Percentiles rank a stretch among this genome's conserved stretches.
These are phyloP conservation scores for Hsuehochloa calcarea DNA, from an alignment of 176 grass and related monocot genomes.

Conservation along the genomic window DNA sequence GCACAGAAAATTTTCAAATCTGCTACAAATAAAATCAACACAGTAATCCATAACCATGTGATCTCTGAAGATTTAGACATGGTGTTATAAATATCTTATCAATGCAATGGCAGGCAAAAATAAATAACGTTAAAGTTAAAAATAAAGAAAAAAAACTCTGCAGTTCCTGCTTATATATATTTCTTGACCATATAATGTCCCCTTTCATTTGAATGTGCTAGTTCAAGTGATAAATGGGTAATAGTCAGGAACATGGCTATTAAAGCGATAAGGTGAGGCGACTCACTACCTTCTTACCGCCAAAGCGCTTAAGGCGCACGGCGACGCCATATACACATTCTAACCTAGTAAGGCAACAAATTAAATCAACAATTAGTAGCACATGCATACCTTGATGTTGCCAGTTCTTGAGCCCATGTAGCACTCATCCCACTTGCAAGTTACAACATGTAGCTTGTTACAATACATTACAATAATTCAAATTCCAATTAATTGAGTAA, in stretches of 20 bases:
- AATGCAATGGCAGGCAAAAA: not conserved
- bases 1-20: not conserved
- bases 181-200: not conserved
- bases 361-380: no score
- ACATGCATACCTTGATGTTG: no score
- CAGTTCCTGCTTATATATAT: not conserved
- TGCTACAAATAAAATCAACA: not conserved
- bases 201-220: not conserved
- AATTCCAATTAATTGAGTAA: no score
- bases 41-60: constrained; percentile 2
- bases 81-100: not conserved
- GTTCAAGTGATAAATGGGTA: constrained; percentile 13
- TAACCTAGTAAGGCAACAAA: no score
- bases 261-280: no score
- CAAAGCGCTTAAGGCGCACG: no score
- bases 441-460: no score
- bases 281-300: no score
- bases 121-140: not conserved
- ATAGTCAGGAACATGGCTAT: not conserved
- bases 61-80: constrained; percentile 10
- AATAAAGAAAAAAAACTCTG: not conserved
- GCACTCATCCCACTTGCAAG: no score
- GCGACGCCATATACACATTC: no score
- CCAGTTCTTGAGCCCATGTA: no score
- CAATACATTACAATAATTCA: no score